Evolutionary conservation across 2,329 filamentous ascomycete genomes (phyloP).

Genomic region (Xylariales sp.): DNA sequence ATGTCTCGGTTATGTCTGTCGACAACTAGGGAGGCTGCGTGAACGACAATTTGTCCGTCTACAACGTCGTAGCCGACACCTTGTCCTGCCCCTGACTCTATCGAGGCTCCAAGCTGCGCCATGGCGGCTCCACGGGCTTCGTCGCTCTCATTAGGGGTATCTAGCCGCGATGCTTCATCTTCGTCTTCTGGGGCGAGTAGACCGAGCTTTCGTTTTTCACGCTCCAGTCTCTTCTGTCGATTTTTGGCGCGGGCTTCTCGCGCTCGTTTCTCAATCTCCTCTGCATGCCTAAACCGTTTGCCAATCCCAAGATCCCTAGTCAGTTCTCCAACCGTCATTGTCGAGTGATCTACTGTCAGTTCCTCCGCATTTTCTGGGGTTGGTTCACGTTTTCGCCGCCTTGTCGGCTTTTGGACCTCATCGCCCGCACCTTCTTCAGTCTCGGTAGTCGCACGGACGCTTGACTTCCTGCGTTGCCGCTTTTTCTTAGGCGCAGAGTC

Average conservation of each 20-base stretch:
- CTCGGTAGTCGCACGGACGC: constrained; percentile 35
- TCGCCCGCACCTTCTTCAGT: constrained; percentile 41
- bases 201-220: constrained; percentile 51
- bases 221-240: constrained; percentile 55
- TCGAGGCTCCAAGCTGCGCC: constrained; percentile 39
- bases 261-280: constrained; percentile 77
- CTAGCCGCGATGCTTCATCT: constrained; percentile 35
- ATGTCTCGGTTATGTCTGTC: constrained; percentile 72
- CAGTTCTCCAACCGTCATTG: constrained; percentile 78
- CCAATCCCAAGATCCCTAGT: constrained; percentile 77
- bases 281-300: constrained; percentile 79
- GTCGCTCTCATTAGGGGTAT: constrained; percentile 42
- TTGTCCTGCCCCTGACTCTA: constrained; percentile 47
- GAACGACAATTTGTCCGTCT: constrained; percentile 78
- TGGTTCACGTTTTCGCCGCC: constrained; percentile 56
- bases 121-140: constrained; percentile 39
- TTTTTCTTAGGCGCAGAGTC: constrained; percentile 49
- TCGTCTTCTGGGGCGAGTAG: constrained; percentile 40
- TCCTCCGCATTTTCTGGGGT: constrained; percentile 74
- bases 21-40: constrained; percentile 74
- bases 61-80: constrained; percentile 64
- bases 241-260: constrained; percentile 53
- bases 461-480: constrained; percentile 44
- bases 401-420: constrained; percentile 39
- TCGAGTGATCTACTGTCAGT: constrained; percentile 72